phyloP scores from a whole-genome alignment of 371 early-diverging fungal genomes.

The Batkoa obscura region DNA sequence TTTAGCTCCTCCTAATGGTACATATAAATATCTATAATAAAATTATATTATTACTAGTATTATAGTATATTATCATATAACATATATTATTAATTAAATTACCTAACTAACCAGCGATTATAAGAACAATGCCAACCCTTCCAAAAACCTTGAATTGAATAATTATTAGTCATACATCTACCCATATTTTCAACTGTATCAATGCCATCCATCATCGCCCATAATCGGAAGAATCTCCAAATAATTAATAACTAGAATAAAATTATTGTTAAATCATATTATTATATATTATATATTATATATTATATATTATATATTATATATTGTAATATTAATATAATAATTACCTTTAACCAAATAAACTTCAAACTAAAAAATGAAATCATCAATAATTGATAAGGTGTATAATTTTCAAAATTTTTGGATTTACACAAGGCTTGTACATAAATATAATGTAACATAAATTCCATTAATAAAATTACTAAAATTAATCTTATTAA shows the following conservation, averaged over 20 bases:
- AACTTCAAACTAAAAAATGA: slow-evolving; percentile 66
- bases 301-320: too few species aligned
- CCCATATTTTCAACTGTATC: slow-evolving; percentile 80
- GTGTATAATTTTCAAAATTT: slow-evolving; percentile 53
- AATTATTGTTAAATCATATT: neutral
- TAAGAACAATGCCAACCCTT: slow-evolving; percentile 80
- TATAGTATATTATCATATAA: too few species aligned
- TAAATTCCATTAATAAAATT: slow-evolving; percentile 57
- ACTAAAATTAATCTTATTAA: slow-evolving; percentile 23
- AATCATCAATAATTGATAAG: slow-evolving; percentile 54
- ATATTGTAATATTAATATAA: too few species aligned
- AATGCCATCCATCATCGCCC: slow-evolving; percentile 75
- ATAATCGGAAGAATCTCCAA: slow-evolving; percentile 85
- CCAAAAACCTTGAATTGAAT: slow-evolving; percentile 80
- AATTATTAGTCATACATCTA: slow-evolving; percentile 83
- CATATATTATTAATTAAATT: too few species aligned
- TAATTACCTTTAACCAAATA: slow-evolving; percentile 68
- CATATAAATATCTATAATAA: slow-evolving; percentile 42
- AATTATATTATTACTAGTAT: too few species aligned
- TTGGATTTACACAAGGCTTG: slow-evolving; percentile 65
- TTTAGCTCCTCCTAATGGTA: slow-evolving; percentile 68
- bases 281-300: too few species aligned
- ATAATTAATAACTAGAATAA: slow-evolving; percentile 17
- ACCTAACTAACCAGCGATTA: slow-evolving; percentile 72
- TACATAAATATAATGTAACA: slow-evolving; percentile 60